These are phyloP conservation scores for Letharia columbiana DNA, from an alignment of 495 filamentous ascomycete genomes.

Conservation along the genomic window DNA sequence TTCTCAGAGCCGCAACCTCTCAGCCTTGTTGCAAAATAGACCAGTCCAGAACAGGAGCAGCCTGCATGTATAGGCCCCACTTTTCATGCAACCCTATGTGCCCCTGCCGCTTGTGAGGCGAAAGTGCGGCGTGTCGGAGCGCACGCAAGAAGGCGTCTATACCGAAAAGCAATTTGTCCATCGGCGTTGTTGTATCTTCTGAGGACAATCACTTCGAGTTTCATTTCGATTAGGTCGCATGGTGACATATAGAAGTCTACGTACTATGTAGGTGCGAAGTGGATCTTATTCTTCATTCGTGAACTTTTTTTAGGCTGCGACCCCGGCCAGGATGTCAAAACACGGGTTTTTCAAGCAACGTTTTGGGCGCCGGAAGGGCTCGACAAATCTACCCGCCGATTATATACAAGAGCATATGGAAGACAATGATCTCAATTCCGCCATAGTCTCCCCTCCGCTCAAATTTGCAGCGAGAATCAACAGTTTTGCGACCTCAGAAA, in stretches of 20 bases:
- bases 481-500: not conserved
- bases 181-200: no score
- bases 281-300: not conserved
- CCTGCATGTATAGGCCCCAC: not conserved
- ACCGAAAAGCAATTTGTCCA: not conserved
- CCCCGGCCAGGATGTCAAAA: not conserved
- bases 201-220: no score
- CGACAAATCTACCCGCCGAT: not conserved
- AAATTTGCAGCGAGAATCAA: conserved; percentile 6
- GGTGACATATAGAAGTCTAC: not conserved
- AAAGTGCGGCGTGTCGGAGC: no score
- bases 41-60: not conserved
- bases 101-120: no score
- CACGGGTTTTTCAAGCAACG: not conserved
- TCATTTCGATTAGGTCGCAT: not conserved
- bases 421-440: conserved; percentile 7
- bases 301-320: not conserved
- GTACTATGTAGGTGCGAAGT: not conserved
- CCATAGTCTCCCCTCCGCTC: conserved; percentile 1
- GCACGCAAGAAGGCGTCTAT: no score
- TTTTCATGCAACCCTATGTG: not conserved
- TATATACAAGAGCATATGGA: conserved; percentile 12
- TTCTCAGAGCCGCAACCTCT: not conserved
- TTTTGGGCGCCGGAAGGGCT: not conserved
- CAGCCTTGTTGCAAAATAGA: not conserved